Evolutionary conservation across 23 red algal genomes (phyloP), one percentile per base, ranked within the genome.

Genomic region (Porphyridium purpureum): DNA sequence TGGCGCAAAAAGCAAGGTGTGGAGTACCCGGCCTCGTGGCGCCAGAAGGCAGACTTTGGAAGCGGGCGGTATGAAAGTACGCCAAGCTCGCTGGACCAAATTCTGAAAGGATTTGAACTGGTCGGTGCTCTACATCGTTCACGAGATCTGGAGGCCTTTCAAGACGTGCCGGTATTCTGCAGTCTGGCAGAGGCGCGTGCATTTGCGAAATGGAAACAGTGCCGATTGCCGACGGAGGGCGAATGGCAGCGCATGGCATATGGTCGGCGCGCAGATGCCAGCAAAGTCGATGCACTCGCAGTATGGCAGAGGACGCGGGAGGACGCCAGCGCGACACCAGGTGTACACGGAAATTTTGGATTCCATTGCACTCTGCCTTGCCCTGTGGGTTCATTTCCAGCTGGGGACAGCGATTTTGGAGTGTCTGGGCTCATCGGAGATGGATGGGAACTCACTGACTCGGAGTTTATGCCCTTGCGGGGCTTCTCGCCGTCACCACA

Each of bases 161-260:
- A 35, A 35, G 35, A 46, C 27, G 21, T 74, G 57, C 90, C 90
- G 14, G 75, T 86, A 24, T 59, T 55, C 25, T 67, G 85, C 2
- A 82, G 66, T n/a, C 29, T 98, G 23, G 90, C 80, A 1, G 90
- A 98, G 65, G 90, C 90, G 15, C 60, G 50, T 9, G 90, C 90
- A 7, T 98, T 67, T 51, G 73, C 71, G 9, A 56, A 35, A 21
- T 98, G 90, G 90, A 64, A 51, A 21, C 60, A 38, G 29, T 60
- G 29, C 15, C 40, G 62, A 1, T 24, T 81, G 30, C 71, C 72
- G 8, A 81, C 64, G 11, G 90, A 98, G 60, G 72, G 28, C 27
- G 71, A 98, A 59, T 82, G 74, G 67, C 54, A 86, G 26, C 46
- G 36, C 20, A 66, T 70, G 21, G 67, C 80, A 23, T 62, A 52